Evolutionary conservation across 768 basidiomycete species (phyloP).

Genomic region (Auriscalpium microsporum): DNA sequence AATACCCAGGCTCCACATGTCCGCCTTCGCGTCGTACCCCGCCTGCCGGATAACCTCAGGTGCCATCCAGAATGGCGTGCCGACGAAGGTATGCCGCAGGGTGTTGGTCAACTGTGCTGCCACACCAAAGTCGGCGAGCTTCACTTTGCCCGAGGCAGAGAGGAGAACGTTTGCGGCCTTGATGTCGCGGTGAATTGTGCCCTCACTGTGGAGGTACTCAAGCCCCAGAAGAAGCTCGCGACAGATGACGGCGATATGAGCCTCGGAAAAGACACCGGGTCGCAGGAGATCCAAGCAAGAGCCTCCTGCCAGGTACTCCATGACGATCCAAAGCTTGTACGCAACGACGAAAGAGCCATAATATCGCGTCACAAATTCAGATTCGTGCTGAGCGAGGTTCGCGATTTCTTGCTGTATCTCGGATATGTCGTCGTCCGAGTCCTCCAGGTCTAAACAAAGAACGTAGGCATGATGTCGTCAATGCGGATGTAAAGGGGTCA

Average conservation of each 20-base stretch:
- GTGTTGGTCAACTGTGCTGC: constrained; percentile 95
- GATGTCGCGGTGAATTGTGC: constrained; percentile 97
- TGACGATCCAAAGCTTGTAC: constrained; percentile 98
- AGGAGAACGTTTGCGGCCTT: constrained; percentile 96
- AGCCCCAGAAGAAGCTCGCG: constrained; percentile 89
- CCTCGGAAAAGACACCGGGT: constrained; percentile 82
- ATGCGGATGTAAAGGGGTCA: neutral
- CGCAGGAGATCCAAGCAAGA: constrained; percentile 96
- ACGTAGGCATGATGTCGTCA: neutral
- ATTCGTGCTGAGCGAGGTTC: constrained; percentile 91
- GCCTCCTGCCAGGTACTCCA: constrained; percentile 99
- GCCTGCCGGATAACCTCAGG: constrained; percentile 97
- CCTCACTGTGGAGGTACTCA: constrained; percentile 92
- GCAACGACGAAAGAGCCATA: constrained; percentile 95
- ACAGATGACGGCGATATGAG: constrained; percentile 91
- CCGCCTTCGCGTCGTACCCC: constrained; percentile 92
- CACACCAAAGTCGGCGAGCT: constrained; percentile 97
- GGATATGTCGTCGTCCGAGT: constrained; percentile 96
- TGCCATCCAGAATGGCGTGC: constrained; percentile 97
- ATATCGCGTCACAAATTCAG: constrained; percentile 92
- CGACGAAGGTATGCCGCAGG: constrained; percentile 93
- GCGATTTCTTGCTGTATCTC: constrained; percentile 99
- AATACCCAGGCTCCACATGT: constrained; percentile 97
- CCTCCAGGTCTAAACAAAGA: constrained; percentile 70
- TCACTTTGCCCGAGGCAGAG: constrained; percentile 86